Percentiles rank a stretch among this genome's conserved stretches.
Conservation (phyloP, 108 stramenopile genomes). For the Nannochloropsis salina region DNA sequence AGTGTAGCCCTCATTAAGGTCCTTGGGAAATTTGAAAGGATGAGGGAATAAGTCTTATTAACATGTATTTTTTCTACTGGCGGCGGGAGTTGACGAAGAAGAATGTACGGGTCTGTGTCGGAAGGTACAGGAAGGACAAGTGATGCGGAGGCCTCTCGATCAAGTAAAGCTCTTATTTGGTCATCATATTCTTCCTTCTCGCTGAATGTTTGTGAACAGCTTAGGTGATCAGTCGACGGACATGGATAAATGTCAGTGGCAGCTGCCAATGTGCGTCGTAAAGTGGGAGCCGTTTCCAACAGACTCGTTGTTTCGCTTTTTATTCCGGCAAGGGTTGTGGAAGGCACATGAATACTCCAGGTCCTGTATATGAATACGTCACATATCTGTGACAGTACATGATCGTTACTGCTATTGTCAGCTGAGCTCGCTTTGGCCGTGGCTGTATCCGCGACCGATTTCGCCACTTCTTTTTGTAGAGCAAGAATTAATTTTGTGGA, state of each 20-base stretch:
- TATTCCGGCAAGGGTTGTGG: background rate
- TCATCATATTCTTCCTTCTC: background rate
- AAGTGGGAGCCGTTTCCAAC: background rate
- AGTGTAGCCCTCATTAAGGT: background rate
- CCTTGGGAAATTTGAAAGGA: background rate
- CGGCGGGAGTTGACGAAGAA: background rate
- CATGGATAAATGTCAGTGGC: background rate
- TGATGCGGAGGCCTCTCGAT: background rate
- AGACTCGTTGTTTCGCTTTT: no score
- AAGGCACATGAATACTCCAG: background rate
- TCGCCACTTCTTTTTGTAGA: background rate
- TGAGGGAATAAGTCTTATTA: background rate
- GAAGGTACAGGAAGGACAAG: background rate
- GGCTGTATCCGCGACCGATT: background rate
- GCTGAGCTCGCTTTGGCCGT: background rate
- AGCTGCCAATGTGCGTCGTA: background rate
- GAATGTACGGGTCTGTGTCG: background rate
- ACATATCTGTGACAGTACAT: background rate
- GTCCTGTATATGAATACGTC: background rate
- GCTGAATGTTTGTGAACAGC: background rate
- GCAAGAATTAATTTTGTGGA: background rate
- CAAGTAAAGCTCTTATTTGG: background rate
- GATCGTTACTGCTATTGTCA: background rate
- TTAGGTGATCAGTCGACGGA: background rate
- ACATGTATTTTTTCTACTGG: background rate